A percentile compares a stretch with the other conserved stretches of the same genome.
These are phyloP conservation scores for Leucoagaricus sp. DNA, from an alignment of 1,284 basidiomycete genomes.

Conservation along the genomic window DNA sequence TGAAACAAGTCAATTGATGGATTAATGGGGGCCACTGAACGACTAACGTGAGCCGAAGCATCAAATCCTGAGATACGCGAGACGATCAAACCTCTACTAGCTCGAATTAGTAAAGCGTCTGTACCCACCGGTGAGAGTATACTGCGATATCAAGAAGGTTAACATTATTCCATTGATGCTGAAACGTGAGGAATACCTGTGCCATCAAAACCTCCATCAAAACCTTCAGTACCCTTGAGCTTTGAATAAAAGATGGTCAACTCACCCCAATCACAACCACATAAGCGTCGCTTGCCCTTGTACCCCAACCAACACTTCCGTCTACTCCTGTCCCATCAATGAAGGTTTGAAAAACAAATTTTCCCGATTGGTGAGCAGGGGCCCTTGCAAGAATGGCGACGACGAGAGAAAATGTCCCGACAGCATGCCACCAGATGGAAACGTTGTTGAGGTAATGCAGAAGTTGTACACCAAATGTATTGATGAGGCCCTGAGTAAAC, in stretches of 20 bases:
- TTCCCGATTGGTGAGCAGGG: conserved; percentile 64
- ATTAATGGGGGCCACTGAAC: not conserved
- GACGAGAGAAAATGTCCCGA: conserved; percentile 66
- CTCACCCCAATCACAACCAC: conserved; percentile 64
- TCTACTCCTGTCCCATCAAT: conserved; percentile 66
- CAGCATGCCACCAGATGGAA: conserved; percentile 72
- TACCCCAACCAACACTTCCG: conserved; percentile 61
- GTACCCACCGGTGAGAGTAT: conserved; percentile 59
- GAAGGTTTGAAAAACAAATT: conserved; percentile 71
- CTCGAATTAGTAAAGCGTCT: not conserved
- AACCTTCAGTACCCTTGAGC: not conserved
- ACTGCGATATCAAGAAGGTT: no score
- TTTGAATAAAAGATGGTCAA: not conserved
- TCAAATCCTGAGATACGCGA: conserved; percentile 52
- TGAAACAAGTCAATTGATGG: not conserved
- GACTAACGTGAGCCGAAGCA: conserved; percentile 65
- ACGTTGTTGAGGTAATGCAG: conserved; percentile 70
- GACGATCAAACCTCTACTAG: not conserved
- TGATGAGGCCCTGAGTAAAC: conserved; percentile 64
- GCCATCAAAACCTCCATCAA: conserved; percentile 56
- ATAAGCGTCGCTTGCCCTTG: conserved; percentile 67
- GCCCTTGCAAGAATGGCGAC: conserved; percentile 71
- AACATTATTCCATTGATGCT: no score
- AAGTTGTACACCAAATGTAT: conserved; percentile 70
- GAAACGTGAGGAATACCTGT: conserved; percentile 46